Base-by-base conservation (phyloP, 164 flowering plant genomes). In the Vitis riparia region DNA sequence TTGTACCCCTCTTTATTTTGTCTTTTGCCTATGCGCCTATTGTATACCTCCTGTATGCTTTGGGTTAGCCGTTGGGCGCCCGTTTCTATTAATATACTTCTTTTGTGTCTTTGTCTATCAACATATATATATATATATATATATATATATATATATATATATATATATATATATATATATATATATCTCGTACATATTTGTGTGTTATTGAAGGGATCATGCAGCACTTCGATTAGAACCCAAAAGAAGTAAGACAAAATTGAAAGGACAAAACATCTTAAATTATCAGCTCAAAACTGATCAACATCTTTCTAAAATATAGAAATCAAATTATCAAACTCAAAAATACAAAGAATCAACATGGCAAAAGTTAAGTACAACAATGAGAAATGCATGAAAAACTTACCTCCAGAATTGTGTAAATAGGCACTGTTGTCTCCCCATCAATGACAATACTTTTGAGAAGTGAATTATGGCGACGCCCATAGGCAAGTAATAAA, bases 391-490 rank as follows among this genome's bases (percentile, higher is more conserved):
- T 51, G 4, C 37, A 53, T 27, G n/a, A 7, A 32, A 29, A 14
- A 56, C 55, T 73, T 75, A 94, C 99, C 96, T 94, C 99, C 78
- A 94, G 78, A 77, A 91, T 86, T 14, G 99, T 92, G 84, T 89
- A 94, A 56, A 91, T 81, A 50, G 94, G 91, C 51, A 86, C 68
- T 44, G 94, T 85, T 50, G 88, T 81, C 71, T 90, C 94, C 68
- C 97, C 94, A 82, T 91, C 90, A 78, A 91, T 87, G 59, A 92
- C 89, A 65, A 94, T 73, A 71, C 97, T 91, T 75, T 93, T 92
- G 60, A 92, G 97, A 73, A 94, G 99, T 29, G 99, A 92, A 78
- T 82, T 80, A 78, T 94, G 99, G 12, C 98, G 94, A 30, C 99
- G 90, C 15, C 99, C 99, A 80, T 94, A 94, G 4, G 99, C 97